phyloP scores from a whole-genome alignment of 768 basidiomycete genomes.

The Lyophyllum semitale region DNA sequence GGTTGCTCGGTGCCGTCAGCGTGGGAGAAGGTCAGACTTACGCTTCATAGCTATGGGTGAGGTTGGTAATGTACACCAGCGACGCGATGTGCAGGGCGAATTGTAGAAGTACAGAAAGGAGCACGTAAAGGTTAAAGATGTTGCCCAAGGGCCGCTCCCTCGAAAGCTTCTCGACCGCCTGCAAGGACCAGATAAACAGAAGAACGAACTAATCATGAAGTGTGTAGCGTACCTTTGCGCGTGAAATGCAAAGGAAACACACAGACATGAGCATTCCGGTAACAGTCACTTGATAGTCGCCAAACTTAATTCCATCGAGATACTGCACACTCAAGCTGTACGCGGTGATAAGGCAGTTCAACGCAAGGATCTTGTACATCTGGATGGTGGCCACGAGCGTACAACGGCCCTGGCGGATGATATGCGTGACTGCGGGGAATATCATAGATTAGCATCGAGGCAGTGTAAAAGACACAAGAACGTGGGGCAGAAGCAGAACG shows the following conservation, averaged over 20 bases:
- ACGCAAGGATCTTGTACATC: constrained; percentile 99
- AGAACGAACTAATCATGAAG: neutral
- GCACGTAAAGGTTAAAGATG: constrained; percentile 96
- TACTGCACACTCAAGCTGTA: constrained; percentile 98
- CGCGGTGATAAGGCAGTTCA: constrained; percentile 98
- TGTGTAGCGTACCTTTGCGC: constrained; percentile 75
- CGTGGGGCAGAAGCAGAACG: constrained; percentile 36
- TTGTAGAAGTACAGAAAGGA: constrained; percentile 92
- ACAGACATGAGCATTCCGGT: constrained; percentile 98
- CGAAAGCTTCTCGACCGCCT: constrained; percentile 97
- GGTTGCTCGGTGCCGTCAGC: constrained; percentile 3
- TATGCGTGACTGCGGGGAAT: constrained; percentile 78
- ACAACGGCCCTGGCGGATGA: constrained; percentile 97
- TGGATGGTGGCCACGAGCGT: constrained; percentile 98
- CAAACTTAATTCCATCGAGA: constrained; percentile 98
- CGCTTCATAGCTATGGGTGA: constrained; percentile 80
- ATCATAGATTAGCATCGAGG: constrained; percentile 28
- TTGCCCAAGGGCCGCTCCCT: constrained; percentile 91
- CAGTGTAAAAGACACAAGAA: neutral
- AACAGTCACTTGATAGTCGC: constrained; percentile 97
- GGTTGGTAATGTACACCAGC: constrained; percentile 89
- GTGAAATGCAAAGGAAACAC: constrained; percentile 97
- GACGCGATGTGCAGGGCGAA: constrained; percentile 92
- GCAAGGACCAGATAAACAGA: neutral
- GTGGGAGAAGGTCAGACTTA: constrained; percentile 37